These are phyloP conservation scores for Phytopythium litorale DNA, from an alignment of 352 stramenopile species.

Conservation along the genomic window DNA sequence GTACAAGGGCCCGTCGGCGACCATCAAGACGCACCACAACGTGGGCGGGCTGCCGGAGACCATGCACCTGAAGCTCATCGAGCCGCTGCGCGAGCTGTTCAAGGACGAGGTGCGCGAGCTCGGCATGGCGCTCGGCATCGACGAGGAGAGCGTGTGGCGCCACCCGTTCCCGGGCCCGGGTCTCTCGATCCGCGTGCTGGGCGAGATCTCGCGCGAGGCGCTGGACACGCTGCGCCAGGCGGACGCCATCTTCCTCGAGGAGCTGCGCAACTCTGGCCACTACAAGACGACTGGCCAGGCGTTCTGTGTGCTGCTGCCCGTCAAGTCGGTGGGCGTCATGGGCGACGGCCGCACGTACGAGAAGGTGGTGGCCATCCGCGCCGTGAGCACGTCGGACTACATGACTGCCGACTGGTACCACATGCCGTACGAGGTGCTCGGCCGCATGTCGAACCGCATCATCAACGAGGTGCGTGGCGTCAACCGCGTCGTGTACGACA, in stretches of 20 bases:
- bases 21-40: slow-evolving; percentile 99
- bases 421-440: slow-evolving; percentile 97
- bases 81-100: slow-evolving; percentile 98
- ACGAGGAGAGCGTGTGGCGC: slow-evolving; percentile 97
- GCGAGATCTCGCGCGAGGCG: slow-evolving; percentile 93
- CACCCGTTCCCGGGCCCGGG: slow-evolving; percentile 99
- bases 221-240: slow-evolving; percentile 96
- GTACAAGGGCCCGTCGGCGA: slow-evolving; percentile 97
- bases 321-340: slow-evolving; percentile 98
- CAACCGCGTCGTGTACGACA: slow-evolving; percentile 99
- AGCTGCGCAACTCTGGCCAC: slow-evolving; percentile 94
- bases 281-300: slow-evolving; percentile 99
- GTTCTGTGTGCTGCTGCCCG: slow-evolving; percentile 97
- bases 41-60: slow-evolving; percentile 96
- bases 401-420: slow-evolving; percentile 99
- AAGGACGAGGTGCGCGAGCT: slow-evolving; percentile 99
- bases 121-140: slow-evolving; percentile 96
- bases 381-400: slow-evolving; percentile 99
- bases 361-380: slow-evolving; percentile 94
- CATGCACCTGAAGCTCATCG: slow-evolving; percentile 99
- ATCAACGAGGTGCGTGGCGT: slow-evolving; percentile 99
- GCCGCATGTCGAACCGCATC: slow-evolving; percentile 96
- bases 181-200: slow-evolving; percentile 98
- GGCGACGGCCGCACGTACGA: slow-evolving; percentile 98
- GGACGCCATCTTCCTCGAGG: slow-evolving; percentile 98